Evolutionary conservation across 2,329 filamentous ascomycete genomes (phyloP).

Genomic region (Scedosporium dehoogii): DNA sequence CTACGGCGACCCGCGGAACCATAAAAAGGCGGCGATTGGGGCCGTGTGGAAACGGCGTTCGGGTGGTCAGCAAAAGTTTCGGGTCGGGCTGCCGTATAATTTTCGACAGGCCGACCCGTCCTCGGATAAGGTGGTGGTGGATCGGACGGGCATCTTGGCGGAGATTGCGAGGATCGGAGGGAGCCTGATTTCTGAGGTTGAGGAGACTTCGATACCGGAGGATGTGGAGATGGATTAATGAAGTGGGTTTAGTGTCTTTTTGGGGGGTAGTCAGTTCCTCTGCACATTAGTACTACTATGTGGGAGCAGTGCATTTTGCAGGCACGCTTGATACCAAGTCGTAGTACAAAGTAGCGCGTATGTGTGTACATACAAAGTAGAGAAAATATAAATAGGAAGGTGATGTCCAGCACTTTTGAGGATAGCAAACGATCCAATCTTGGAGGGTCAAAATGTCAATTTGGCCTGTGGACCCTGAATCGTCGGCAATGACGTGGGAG

Average conservation of each 20-base stretch:
- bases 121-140: slow-evolving; percentile 47
- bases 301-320: not conserved
- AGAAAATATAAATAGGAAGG: not conserved
- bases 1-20: slow-evolving; percentile 49
- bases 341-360: no score
- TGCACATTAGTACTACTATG: not conserved
- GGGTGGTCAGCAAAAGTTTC: slow-evolving; percentile 45
- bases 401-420: no score
- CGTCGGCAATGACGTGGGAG: no score
- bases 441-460: no score
- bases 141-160: slow-evolving; percentile 55
- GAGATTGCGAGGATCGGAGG: slow-evolving; percentile 64
- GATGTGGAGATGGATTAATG: not conserved
- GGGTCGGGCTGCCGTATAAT: slow-evolving; percentile 59
- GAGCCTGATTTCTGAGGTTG: slow-evolving; percentile 58
- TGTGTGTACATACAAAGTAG: not conserved
- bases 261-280: not conserved
- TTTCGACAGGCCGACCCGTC: slow-evolving; percentile 24
- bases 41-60: slow-evolving; percentile 50
- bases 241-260: not conserved
- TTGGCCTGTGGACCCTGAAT: no score
- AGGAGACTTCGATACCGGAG: slow-evolving; percentile 20
- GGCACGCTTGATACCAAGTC: not conserved
- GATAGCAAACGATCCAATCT: no score
- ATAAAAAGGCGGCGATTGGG: slow-evolving; percentile 31